Evolutionary conservation across 2,329 filamentous ascomycete genomes (phyloP), one percentile per base, ranked within the genome.

Genomic region (Sporothrix inflata): DNA sequence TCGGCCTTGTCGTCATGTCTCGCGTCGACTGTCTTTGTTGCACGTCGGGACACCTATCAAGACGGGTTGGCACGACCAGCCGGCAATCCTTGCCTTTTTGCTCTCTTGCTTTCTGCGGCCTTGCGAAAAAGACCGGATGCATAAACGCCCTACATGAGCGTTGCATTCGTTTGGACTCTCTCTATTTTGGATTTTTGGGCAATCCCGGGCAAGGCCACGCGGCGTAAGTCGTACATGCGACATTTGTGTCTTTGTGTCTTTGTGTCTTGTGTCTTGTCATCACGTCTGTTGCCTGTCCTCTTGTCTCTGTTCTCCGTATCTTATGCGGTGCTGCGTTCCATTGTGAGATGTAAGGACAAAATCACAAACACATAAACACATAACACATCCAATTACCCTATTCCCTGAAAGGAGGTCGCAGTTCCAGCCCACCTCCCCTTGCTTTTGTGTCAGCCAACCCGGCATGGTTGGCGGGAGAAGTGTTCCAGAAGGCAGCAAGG

Each of bases 401-500:
- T 34, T 19, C 19, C 7, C 16, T 34, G 53, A 57, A 11, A 34
- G 53, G 53, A 34, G 14, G 24, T 34, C 16, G 27, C 16, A 57
- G 53, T 57, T 57, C 14, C 21, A 24, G 49, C 49, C n/a, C 8
- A 21, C 49, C n/a, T 16, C 19, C 21, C n/a, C 57, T 40, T 40
- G 30, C 19, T 63, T 11, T 42, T 63, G 60, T 42, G 38, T 27
- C 60, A 61, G 30, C 55, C 55, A 40, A 4, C 60, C 60, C 38
- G 19, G 65, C 12, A 51, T 51, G 68, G 12, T 53, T 63, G 40
- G 42, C 9, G 69, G 42, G 24, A 51, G 67, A 69, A 57, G 38
- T 60, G 53, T 60, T 70, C 67, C 53, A 70, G 67, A 70, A 49
- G 40, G 38, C 40, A 19, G 55, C 53, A 63, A 49, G 68, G 63